Evolutionary conservation across 805 yeast species (phyloP).

Genomic region (Novakomyces olei): DNA sequence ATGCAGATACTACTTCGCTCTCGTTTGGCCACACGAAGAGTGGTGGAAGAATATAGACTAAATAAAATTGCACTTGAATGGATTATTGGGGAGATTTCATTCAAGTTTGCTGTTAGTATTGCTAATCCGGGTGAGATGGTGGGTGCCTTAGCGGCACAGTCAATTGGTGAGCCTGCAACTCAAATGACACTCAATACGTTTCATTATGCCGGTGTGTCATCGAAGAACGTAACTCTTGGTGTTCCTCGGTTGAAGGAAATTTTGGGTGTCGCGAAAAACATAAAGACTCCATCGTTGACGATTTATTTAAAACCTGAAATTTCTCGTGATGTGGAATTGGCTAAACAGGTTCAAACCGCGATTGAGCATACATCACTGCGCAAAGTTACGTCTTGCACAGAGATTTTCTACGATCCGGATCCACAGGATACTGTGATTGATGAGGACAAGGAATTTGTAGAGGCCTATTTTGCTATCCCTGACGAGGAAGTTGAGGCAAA

Average conservation of each 20-base stretch:
- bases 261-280: slow-evolving; percentile 91
- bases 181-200: slow-evolving; percentile 94
- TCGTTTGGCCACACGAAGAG: slow-evolving; percentile 72
- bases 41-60: slow-evolving; percentile 72
- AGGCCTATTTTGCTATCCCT: slow-evolving; percentile 89
- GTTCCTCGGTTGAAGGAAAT: slow-evolving; percentile 96
- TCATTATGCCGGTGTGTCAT: slow-evolving; percentile 96
- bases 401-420: slow-evolving; percentile 93
- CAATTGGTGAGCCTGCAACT: slow-evolving; percentile 95
- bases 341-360: slow-evolving; percentile 87
- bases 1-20: slow-evolving; percentile 87
- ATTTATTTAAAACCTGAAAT: slow-evolving; percentile 68
- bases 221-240: slow-evolving; percentile 89
- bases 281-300: slow-evolving; percentile 97
- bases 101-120: slow-evolving; percentile 74
- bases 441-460: slow-evolving; percentile 92
- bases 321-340: slow-evolving; percentile 76
- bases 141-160: slow-evolving; percentile 92
- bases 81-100: slow-evolving; percentile 85
- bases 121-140: slow-evolving; percentile 98
- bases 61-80: slow-evolving; percentile 77
- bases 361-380: slow-evolving; percentile 88
- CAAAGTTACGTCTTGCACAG: slow-evolving; percentile 93
- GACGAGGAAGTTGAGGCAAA: slow-evolving; percentile 93
- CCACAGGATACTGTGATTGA: slow-evolving; percentile 91